Evolutionary conservation across 2,329 filamentous ascomycete species (phyloP).

Genomic region (Pseudomassariella vexata): DNA sequence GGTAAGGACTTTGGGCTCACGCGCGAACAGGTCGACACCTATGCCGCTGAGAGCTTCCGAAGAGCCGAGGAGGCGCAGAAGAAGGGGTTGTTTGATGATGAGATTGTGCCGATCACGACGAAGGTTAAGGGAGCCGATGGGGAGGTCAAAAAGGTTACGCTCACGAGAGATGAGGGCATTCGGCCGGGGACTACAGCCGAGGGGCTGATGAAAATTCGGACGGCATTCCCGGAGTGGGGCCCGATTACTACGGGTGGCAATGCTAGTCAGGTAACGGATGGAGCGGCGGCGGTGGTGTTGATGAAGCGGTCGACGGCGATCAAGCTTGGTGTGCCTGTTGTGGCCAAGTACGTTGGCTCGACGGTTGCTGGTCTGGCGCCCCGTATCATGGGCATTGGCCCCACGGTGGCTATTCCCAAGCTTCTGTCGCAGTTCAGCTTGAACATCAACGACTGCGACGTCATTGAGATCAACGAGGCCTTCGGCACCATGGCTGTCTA

Average conservation of each 20-base stretch:
- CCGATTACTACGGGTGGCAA: conserved; percentile 86
- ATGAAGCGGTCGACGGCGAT: conserved; percentile 93
- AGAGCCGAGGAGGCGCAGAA: conserved; percentile 88
- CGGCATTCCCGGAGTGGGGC: conserved; percentile 87
- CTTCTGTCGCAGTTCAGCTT: conserved; percentile 76
- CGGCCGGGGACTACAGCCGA: conserved; percentile 86
- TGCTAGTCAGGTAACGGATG: conserved; percentile 90
- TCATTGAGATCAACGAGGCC: conserved; percentile 94
- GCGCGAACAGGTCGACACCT: conserved; percentile 76
- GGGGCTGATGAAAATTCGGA: conserved; percentile 73
- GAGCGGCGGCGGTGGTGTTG: conserved; percentile 78
- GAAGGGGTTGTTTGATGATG: conserved; percentile 84
- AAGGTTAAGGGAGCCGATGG: conserved; percentile 80
- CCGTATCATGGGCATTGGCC: conserved; percentile 94
- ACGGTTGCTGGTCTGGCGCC: conserved; percentile 87
- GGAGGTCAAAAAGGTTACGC: conserved; percentile 67
- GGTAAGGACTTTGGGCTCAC: conserved; percentile 82
- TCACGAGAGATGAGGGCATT: conserved; percentile 86
- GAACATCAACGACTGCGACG: conserved; percentile 74
- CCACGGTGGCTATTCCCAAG: conserved; percentile 71
- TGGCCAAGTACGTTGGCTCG: conserved; percentile 91
- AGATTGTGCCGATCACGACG: conserved; percentile 84
- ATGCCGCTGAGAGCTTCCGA: conserved; percentile 80
- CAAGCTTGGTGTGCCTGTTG: conserved; percentile 80
- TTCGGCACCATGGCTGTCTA: conserved; percentile 98